Percentiles rank a stretch among this genome's conserved stretches.
Conservation (phyloP, 257 asterid species). For the Voacanga thouarsii region DNA sequence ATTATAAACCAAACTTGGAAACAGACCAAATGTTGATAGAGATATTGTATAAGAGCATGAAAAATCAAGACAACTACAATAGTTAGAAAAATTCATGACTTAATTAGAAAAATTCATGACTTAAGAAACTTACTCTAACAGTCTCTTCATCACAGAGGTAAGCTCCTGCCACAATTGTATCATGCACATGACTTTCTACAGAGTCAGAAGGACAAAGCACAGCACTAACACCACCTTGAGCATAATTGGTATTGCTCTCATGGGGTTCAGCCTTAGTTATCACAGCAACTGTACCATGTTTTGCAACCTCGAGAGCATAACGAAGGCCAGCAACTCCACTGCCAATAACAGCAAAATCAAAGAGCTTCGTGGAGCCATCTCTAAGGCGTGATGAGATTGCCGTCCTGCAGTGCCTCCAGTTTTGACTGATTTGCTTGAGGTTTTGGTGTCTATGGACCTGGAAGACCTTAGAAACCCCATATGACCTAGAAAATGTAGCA, state of each 20-base stretch:
- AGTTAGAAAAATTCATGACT: too few relatives aligned
- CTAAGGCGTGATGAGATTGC: constrained; percentile 45
- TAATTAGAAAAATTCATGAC: not conserved
- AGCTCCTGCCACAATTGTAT: constrained; percentile 98
- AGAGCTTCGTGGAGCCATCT: constrained; percentile 61
- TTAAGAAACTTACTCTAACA: constrained; percentile 67
- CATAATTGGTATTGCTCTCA: constrained; percentile 96
- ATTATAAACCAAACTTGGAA: not conserved
- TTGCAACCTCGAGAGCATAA: constrained; percentile 97
- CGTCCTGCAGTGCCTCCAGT: constrained; percentile 34
- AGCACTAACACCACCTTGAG: constrained; percentile 99
- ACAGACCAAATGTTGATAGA: not conserved
- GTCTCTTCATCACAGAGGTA: constrained; percentile 96
- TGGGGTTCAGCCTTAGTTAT: constrained; percentile 98
- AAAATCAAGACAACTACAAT: not conserved
- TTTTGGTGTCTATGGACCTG: constrained; percentile 27
- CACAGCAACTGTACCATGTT: constrained; percentile 82
- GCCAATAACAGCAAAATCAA: constrained; percentile 89
- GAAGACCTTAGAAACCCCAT: constrained; percentile 45
- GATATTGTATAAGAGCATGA: not conserved
- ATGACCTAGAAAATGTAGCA: constrained; percentile 52
- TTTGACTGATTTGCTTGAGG: constrained; percentile 30
- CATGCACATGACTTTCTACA: constrained; percentile 91
- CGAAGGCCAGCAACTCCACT: constrained; percentile 99
- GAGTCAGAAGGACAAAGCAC: constrained; percentile 92